Base-by-base conservation (phyloP, 2,329 filamentous ascomycete genomes). In the Huntiella decipiens region DNA sequence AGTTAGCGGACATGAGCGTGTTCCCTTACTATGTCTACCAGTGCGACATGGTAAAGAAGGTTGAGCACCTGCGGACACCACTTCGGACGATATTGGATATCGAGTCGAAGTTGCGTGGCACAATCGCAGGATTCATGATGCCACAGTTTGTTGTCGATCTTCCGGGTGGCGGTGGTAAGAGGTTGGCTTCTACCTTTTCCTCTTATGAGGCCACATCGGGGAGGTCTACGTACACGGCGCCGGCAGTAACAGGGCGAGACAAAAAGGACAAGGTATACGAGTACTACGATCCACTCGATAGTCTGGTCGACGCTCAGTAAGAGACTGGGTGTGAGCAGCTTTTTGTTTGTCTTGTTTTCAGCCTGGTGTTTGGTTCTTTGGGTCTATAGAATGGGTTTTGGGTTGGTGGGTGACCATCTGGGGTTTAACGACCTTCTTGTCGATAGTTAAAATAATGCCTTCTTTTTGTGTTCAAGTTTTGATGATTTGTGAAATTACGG, bases 1-100 rank as follows among this genome's bases (percentile, higher is more conserved):
- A 56, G 41, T 62, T 79, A 17, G 67, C 70, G 2, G 66, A 73
- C 51, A 70, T 72, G 50, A 70, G 69, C 38, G 67, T 79, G 40
- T 60, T 67, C 43, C 74, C 74, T 4, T 79, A 79, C 56, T 79
- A 79, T 53, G 68, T 79, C 44, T 79, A 79, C 56, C 73, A 77
- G 54, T 71, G 70, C 40, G 75, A 79, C 55, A 73, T 79, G 67
- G 71, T 77, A 6, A 58, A 63, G 22, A 70, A 67, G 38, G 63
- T 73, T 2, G 75, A 79, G 59, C 74, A 79, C 53, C 61, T 78
- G 16, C 70, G 75, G 5, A 79, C 74, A 1, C 73, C 73, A 2
- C 63, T 79, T 8, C 63, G 64, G 38, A 73, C 68, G 2, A 74
- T 75, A 40, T 62, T 78, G 12, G 60, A 73, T 13, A 60, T 79